Base-by-base conservation (phyloP, 768 basidiomycete genomes). In the Tylopilus plumbeoviolaceoides region DNA sequence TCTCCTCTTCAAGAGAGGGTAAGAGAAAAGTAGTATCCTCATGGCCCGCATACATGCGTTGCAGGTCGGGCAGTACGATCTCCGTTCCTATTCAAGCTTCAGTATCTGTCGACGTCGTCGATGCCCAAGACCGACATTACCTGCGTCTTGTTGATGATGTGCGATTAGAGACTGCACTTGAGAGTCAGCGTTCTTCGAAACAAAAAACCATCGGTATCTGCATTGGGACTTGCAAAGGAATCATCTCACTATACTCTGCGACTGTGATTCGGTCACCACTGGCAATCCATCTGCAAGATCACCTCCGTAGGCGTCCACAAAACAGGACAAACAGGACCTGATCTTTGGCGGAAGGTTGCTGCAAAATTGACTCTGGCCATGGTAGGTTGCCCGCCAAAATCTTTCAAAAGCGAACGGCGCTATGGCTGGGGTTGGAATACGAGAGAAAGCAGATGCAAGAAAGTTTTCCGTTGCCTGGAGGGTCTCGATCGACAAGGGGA, bases 321-420 rank as follows among this genome's bases (percentile, higher is more conserved):
- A 77, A 23, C 74, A 77, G 51, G 69, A 68, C 36, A 85, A 64
- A 40, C 74, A 77, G 11, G 67, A 68, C 46, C 72, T 74, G 55
- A 83, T 68, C 18, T 65, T 69, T 7, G 65, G 59, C 0, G 83
- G 80, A 51, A 79, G 77, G 17, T 61, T 51, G 0, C 57, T 38
- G 45, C 61, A 64, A 27, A 77, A 72, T 30, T 75, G 68, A 25
- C 64, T 63, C 33, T 61, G 69, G n/a, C 67, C 67, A 31, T 80
- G 75, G 59, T 81, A 84, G 4, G 79, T 80, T 36, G 66, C 65
- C n/a, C 72, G 72, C 84, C 84, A 87, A 61, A 81, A 86, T 2
- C 63, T 67, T 56, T 74, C 72, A 54, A 86, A 87, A 1, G 78
- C 74, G 7, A 76, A 59, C 1, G 81, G 78, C 0, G 80, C 83